Conservation (phyloP, 2,329 filamentous ascomycete species). For the Alternaria ethzedia region DNA sequence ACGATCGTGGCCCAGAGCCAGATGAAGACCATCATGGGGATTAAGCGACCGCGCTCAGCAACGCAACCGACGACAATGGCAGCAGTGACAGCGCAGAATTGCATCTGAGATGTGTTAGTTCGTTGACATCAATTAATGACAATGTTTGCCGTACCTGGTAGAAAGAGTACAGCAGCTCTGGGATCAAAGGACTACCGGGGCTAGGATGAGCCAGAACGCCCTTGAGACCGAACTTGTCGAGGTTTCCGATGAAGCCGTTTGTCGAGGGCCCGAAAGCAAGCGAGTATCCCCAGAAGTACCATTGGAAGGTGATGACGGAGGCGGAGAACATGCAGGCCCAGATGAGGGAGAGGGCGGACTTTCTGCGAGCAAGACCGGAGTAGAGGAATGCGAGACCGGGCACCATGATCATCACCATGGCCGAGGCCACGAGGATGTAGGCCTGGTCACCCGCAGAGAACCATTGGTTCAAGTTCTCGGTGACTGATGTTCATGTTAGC, state of each 20-base stretch:
- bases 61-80: constrained; percentile 91
- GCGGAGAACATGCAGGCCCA: constrained; percentile 96
- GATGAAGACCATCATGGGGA: constrained; percentile 92
- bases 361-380: constrained; percentile 94
- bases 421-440: constrained; percentile 87
- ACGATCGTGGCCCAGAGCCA: constrained; percentile 98
- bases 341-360: constrained; percentile 95
- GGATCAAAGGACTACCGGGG: constrained; percentile 84
- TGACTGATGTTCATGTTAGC: constrained; percentile 60
- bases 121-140: too few relatives aligned
- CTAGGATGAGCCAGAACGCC: constrained; percentile 85
- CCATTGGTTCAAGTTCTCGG: constrained; percentile 94
- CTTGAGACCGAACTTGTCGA: constrained; percentile 87
- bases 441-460: constrained; percentile 90
- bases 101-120: constrained; percentile 68
- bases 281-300: constrained; percentile 99
- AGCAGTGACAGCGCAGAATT: constrained; percentile 93
- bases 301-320: constrained; percentile 93
- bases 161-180: constrained; percentile 90
- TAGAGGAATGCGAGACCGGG: constrained; percentile 97
- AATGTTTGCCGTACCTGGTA: constrained; percentile 71
- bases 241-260: constrained; percentile 90
- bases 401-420: constrained; percentile 96
- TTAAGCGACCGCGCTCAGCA: constrained; percentile 89
- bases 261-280: constrained; percentile 85